Conservation (phyloP, 768 basidiomycete genomes). For the Xerocomellus amylosporus region DNA sequence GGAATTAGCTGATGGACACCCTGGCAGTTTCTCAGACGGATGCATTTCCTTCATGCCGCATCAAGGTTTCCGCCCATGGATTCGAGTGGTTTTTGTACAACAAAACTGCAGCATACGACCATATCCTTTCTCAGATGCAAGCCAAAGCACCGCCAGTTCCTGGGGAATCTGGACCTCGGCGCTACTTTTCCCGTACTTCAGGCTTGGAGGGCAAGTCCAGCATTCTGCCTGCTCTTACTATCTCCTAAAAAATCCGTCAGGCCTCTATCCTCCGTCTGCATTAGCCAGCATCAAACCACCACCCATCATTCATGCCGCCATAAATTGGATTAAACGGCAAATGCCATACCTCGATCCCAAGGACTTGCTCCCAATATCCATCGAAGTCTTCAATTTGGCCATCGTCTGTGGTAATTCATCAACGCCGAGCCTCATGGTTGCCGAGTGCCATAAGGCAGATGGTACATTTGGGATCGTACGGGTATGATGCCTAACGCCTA, state of each 20-base stretch:
- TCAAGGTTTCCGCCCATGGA: conserved; percentile 78
- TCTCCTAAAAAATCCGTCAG: conserved; percentile 10
- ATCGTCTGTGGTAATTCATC: conserved; percentile 85
- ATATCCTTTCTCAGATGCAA: conserved; percentile 76
- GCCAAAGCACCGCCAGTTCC: conserved; percentile 22
- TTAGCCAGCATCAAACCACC: conserved; percentile 28
- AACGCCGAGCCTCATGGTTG: conserved; percentile 77
- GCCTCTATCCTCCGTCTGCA: conserved; percentile 25
- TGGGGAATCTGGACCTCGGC: conserved; percentile 34
- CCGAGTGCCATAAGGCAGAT: conserved; percentile 71
- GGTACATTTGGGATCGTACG: conserved; percentile 80
- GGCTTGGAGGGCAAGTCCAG: conserved; percentile 37
- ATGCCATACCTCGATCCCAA: conserved; percentile 73
- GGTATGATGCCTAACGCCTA: conserved; percentile 41
- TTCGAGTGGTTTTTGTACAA: conserved; percentile 95
- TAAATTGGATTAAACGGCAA: conserved; percentile 56
- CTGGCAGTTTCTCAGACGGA: conserved; percentile 35
- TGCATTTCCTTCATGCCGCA: conserved; percentile 63
- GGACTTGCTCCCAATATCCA: conserved; percentile 82
- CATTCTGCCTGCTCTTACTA: background rate
- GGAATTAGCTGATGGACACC: conserved; percentile 5
- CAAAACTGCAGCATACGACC: conserved; percentile 83
- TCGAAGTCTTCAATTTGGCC: conserved; percentile 75
- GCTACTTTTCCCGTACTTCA: conserved; percentile 39
- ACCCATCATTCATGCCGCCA: conserved; percentile 38